Percentiles rank a stretch among this genome's conserved stretches.
Evolutionary conservation across 192 early-diverging fungal genomes (phyloP).

Genomic region (Backusella australiensis): DNA sequence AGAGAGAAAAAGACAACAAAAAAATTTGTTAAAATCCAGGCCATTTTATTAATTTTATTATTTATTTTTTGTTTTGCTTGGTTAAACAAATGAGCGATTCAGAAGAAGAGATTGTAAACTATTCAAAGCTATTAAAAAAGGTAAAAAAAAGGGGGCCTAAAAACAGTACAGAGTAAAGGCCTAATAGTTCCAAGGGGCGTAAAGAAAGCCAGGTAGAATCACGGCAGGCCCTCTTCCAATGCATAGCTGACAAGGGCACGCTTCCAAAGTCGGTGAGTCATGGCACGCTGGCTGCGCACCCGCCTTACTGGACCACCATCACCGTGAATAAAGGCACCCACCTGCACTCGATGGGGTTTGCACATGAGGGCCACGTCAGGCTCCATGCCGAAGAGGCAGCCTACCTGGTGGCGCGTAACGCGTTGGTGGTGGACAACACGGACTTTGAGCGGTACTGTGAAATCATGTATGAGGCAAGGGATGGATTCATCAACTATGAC

Average conservation of each 20-base stretch:
- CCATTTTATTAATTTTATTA: too few relatives aligned
- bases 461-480: conserved; percentile 13
- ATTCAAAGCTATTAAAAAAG: background rate
- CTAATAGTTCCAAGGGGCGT: background rate
- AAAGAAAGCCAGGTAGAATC: background rate
- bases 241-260: background rate
- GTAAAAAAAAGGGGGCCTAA: background rate
- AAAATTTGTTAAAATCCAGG: background rate
- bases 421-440: conserved; percentile 28
- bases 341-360: conserved; percentile 46
- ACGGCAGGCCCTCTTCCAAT: background rate
- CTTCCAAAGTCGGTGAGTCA: background rate
- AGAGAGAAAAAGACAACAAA: background rate
- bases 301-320: conserved; percentile 30
- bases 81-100: background rate
- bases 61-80: background rate
- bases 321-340: conserved; percentile 37
- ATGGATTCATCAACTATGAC: conserved; percentile 36
- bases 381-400: conserved; percentile 51
- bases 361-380: conserved; percentile 30
- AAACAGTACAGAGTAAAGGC: background rate
- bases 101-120: conserved; percentile 2
- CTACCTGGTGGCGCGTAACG: conserved; percentile 44
- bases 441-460: conserved; percentile 39
- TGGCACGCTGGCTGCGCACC: conserved; percentile 16